phyloP scores from a whole-genome alignment of 768 basidiomycete species.

The Lentinula aciculospora region DNA sequence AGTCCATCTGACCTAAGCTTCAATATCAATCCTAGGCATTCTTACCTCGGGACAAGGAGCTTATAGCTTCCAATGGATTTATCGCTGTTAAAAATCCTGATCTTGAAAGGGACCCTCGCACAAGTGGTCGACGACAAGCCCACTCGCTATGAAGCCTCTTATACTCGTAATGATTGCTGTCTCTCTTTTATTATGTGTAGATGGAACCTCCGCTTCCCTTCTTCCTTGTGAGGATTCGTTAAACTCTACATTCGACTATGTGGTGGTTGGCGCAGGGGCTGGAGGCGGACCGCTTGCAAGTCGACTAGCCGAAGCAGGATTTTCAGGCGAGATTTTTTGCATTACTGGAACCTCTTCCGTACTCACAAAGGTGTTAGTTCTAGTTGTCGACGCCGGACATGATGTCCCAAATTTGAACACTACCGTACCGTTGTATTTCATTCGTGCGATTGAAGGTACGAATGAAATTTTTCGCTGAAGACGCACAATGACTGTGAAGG shows the following conservation, averaged over 20 bases:
- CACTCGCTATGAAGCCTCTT: neutral
- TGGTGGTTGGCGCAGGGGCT: slow-evolving; percentile 10
- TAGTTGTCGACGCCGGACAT: slow-evolving; percentile 24
- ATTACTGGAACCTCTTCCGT: neutral
- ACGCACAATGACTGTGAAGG: no score
- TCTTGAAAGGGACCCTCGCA: no score
- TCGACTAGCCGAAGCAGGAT: slow-evolving; percentile 11
- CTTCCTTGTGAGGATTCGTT: neutral
- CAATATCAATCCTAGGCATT: no score
- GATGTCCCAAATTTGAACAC: slow-evolving; percentile 21
- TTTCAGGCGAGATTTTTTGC: slow-evolving; percentile 1
- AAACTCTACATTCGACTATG: slow-evolving; percentile 3
- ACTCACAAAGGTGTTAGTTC: slow-evolving; percentile 12
- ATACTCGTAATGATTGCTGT: neutral
- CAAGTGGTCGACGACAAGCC: no score
- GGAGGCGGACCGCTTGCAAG: slow-evolving; percentile 11
- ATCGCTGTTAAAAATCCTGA: no score
- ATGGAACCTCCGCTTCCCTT: neutral
- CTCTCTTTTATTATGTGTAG: neutral
- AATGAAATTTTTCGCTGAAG: no score
- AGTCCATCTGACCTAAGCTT: no score
- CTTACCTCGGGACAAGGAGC: no score
- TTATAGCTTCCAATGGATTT: no score
- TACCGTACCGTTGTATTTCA: slow-evolving; percentile 20
- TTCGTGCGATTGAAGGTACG: slow-evolving; percentile 20